These are phyloP conservation scores for Leccinum holopus DNA, from an alignment of 1,284 basidiomycete genomes.

Conservation along the genomic window DNA sequence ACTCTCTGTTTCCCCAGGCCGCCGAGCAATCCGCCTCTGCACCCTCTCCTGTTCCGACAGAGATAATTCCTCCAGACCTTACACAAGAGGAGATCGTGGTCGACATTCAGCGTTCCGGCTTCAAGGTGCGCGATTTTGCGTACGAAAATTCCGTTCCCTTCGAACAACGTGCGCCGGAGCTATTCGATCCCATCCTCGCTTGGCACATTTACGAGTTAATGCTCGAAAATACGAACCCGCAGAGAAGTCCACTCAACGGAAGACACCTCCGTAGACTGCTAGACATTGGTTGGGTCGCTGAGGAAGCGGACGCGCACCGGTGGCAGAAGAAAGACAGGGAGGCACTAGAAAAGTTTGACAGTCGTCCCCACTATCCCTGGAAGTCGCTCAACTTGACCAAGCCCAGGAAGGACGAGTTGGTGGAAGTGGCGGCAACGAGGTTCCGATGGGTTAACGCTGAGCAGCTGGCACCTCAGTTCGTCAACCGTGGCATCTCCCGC, in stretches of 20 bases:
- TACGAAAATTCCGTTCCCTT: conserved; percentile 24
- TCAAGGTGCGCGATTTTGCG: conserved; percentile 56
- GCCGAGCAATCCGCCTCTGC: conserved; percentile 21
- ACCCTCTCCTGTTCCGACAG: conserved; percentile 41
- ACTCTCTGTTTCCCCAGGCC: conserved; percentile 7
- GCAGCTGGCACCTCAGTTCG: conserved; percentile 31
- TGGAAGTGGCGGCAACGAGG: conserved; percentile 28
- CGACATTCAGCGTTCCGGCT: conserved; percentile 37
- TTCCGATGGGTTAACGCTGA: conserved; percentile 37
- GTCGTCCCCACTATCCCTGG: conserved; percentile 31
- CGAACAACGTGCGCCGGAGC: conserved; percentile 31
- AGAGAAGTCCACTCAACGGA: conserved; percentile 40
- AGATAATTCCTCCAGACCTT: conserved; percentile 38
- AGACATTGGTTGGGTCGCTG: conserved; percentile 47
- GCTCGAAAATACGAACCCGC: conserved; percentile 30
- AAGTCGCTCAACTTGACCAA: conserved; percentile 25
- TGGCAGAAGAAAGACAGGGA: conserved; percentile 45
- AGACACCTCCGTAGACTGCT: conserved; percentile 48
- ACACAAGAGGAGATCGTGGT: conserved; percentile 36
- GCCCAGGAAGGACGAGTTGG: conserved; percentile 29
- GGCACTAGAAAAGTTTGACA: conserved; percentile 40
- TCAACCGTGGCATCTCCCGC: conserved; percentile 26
- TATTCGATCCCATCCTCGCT: conserved; percentile 42
- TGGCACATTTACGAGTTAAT: conserved; percentile 35
- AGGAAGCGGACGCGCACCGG: conserved; percentile 39